Evolutionary conservation across 139 green algal species (phyloP), one percentile per base, ranked within the genome.

Genomic region (Chlorella sp.): DNA sequence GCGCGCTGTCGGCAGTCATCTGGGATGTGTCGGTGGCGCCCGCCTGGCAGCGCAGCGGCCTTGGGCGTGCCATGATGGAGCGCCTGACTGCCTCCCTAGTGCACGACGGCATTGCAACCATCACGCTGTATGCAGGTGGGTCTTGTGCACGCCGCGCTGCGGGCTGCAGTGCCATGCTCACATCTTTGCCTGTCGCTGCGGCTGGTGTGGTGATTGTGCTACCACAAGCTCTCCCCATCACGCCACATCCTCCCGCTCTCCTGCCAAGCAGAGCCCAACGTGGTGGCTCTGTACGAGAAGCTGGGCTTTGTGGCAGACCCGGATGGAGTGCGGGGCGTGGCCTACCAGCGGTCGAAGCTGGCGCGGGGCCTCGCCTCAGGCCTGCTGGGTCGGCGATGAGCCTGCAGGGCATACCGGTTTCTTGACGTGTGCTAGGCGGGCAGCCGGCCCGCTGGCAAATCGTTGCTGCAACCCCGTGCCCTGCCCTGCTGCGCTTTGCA

Each of bases 1-100:
- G 93, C 34, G 91, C 90, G 21, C 84, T 98, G 30, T 90, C 82
- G 13, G 95, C 94, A 23, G 96, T 94, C 15, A 96, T 98, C 68
- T 98, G 92, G 95, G 95, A 98, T 85, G 95, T 98, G 72, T 93
- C 95, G 39, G 95, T 94, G 17, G 55, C 87, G 17, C 95, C 95
- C 4, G 88, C 93, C 4, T 98, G 95, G 95, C 95, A 98, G 87
- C 89, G 94, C 7, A 76, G 47, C 0, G 95, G 95, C 0, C 87
- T 98, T 41, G 95, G 95, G 0, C 74, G 95, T 16, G 95, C 85
- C 0, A 62, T 97, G 34, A 92, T 98, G 72, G 95, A 98, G 90
- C 88, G 95, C 17, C 78, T 98, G 21, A 94, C 91, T 4, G 88
- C 87, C 16, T 70, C 80, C 30, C 89, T 98, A n/a, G 89, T 96